Conservation (phyloP, 257 asterid species). For the Gentiana dahurica region DNA sequence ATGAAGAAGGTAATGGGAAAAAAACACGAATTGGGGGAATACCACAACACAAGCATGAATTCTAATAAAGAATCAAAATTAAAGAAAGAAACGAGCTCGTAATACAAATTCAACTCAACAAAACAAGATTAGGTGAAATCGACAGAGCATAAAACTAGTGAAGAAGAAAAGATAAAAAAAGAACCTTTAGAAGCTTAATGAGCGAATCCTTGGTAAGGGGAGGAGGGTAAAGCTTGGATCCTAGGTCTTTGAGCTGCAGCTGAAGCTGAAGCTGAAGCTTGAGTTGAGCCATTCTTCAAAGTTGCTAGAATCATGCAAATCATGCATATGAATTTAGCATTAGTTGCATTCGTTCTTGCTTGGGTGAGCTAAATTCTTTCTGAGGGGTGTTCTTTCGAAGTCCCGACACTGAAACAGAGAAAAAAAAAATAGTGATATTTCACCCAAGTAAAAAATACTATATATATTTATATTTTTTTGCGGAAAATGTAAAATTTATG, state of each 20-base stretch:
- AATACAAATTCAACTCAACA: slow-evolving; percentile 1
- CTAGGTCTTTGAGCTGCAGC: slow-evolving; percentile 25
- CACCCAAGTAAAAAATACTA: neutral
- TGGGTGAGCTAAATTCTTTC: neutral
- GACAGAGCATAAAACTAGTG: neutral
- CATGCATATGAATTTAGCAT: slow-evolving; percentile 3
- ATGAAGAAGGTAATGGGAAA: neutral
- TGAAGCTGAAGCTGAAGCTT: slow-evolving; percentile 4
- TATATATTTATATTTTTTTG: no score
- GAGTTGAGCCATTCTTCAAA: slow-evolving; percentile 32
- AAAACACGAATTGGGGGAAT: slow-evolving; percentile 1
- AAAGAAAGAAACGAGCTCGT: neutral
- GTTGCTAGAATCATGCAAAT: neutral
- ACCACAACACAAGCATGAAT: neutral
- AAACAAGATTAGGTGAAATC: slow-evolving; percentile 2
- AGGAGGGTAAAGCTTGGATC: slow-evolving; percentile 49
- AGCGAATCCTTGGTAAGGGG: slow-evolving; percentile 77
- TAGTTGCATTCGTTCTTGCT: no score
- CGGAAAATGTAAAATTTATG: no score
- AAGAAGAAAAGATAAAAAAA: neutral
- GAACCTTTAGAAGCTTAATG: slow-evolving; percentile 66
- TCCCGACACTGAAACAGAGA: slow-evolving; percentile 8
- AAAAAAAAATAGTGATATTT: neutral
- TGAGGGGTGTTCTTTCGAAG: neutral
- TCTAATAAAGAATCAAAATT: neutral